Evolutionary conservation across 257 asterid species (phyloP).

Genomic region (Knoxia roxburghii): DNA sequence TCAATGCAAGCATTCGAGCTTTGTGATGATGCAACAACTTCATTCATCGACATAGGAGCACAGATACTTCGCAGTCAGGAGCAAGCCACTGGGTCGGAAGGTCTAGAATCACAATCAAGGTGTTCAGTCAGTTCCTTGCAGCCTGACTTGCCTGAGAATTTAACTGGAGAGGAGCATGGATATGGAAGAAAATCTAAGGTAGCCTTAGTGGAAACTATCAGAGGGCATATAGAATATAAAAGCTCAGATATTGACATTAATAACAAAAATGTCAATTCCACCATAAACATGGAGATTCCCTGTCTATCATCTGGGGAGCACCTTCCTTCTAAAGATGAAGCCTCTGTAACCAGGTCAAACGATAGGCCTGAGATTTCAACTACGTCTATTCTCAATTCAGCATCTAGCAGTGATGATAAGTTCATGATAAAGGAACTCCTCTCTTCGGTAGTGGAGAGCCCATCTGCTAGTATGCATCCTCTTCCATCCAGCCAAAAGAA

Average conservation of each 20-base stretch:
- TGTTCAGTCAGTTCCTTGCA: conserved; percentile 51
- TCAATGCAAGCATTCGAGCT: conserved; percentile 72
- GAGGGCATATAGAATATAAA: conserved; percentile 33
- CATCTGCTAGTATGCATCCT: conserved; percentile 32
- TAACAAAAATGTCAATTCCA: conserved; percentile 29
- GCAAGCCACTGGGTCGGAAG: conserved; percentile 34
- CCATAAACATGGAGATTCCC: conserved; percentile 20
- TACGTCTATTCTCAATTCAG: conserved; percentile 23
- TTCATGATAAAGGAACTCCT: conserved; percentile 41
- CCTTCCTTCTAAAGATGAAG: conserved; percentile 26
- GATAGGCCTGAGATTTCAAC: conserved; percentile 18
- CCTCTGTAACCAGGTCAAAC: conserved; percentile 16
- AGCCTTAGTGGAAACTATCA: conserved; percentile 21
- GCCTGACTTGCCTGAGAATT: conserved; percentile 35
- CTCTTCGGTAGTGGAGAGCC: conserved; percentile 26
- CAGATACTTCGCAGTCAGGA: conserved; percentile 33
- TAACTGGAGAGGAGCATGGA: conserved; percentile 24
- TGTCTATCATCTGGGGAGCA: conserved; percentile 24
- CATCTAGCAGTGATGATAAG: conserved; percentile 41
- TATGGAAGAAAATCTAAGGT: conserved; percentile 25
- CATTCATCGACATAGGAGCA: conserved; percentile 31
- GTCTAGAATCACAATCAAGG: conserved; percentile 39
- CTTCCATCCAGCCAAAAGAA: conserved; percentile 33
- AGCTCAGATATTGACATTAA: conserved; percentile 30
- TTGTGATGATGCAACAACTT: conserved; percentile 51